These are phyloP conservation scores for Leptosphaerulina australis DNA, from an alignment of 2,329 filamentous ascomycete genomes.

Conservation along the genomic window DNA sequence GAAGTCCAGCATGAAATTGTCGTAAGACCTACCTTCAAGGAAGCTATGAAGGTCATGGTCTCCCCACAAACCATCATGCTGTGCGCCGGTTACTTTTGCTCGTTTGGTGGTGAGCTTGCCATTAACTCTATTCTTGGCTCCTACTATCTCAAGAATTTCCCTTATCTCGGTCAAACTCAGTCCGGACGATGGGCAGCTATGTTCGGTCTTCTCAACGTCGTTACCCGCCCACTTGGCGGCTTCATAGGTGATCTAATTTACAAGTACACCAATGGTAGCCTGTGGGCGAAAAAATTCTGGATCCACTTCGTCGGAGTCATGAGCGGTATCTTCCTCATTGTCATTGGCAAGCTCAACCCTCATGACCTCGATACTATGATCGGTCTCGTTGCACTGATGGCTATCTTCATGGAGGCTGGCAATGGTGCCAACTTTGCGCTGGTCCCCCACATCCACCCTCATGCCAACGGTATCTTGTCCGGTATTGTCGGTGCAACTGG, in stretches of 20 bases:
- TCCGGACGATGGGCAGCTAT: conserved; percentile 70
- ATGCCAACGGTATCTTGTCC: conserved; percentile 79
- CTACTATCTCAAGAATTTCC: conserved; percentile 65
- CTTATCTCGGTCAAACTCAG: conserved; percentile 59
- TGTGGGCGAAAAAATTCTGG: conserved; percentile 70
- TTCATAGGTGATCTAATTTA: conserved; percentile 64
- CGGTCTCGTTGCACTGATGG: conserved; percentile 76
- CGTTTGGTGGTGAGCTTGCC: conserved; percentile 65
- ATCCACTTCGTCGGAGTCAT: conserved; percentile 62
- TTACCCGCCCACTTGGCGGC: conserved; percentile 71
- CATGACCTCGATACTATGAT: conserved; percentile 70
- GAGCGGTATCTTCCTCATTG: conserved; percentile 64
- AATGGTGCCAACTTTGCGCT: conserved; percentile 89
- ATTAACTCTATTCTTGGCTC: conserved; percentile 66
- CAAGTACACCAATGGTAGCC: conserved; percentile 52
- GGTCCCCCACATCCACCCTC: conserved; percentile 83
- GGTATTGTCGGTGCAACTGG: conserved; percentile 80
- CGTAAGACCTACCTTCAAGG: conserved; percentile 64
- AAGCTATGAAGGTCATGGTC: conserved; percentile 65
- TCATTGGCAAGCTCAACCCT: conserved; percentile 69
- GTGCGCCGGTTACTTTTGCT: conserved; percentile 63
- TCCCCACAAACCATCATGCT: conserved; percentile 63
- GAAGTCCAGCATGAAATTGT: conserved; percentile 66
- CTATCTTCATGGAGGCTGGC: conserved; percentile 80
- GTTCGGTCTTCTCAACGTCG: conserved; percentile 75